Evolutionary conservation across 169 alveolate species (phyloP), one percentile per base, ranked within the genome.

Genomic region (Plasmodium malariae): DNA sequence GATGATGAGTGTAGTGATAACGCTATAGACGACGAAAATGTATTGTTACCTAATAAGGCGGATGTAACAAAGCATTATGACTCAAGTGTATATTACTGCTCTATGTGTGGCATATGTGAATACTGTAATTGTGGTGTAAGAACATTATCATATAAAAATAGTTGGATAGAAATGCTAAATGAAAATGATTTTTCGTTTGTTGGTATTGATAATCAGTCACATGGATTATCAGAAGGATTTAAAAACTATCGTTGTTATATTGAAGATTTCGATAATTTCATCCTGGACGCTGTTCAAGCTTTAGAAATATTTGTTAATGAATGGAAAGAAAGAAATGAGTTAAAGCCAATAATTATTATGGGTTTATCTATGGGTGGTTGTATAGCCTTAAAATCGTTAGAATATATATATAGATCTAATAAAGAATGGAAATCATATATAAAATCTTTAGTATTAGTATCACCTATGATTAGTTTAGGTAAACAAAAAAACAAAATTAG

Each of bases 151-250:
- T 91, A 93, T 83, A 93, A 93, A 63, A 94, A 94, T 32, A 87
- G 94, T 59, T 93, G 93, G 90, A 71, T 93, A 7, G 90, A 93
- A 37, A 88, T 65, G 49, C 68, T 93, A 21, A 93, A 93, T 60
- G 54, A 91, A 21, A 71, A 91, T 37, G 91, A 92, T 6, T 93
- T 85, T 71, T 80, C 91, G 0, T 88, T 88, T 49, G 91, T 91
- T 37, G 94, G 94, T 0, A 88, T 93, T 17, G 96, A 93, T 63
- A 93, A 74, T 28, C 96, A 93, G 57, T 91, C 95, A 2, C 94
- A 91, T 19, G 96, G 96, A 14, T 30, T 93, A 67, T 93, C 96
- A 12, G 95, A 92, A 69, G 94, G 94, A 7, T 28, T 65, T 11
- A 19, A 45, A 26, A 94, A 85, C 36, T 34, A 68, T 24, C 72